These are phyloP conservation scores for Heliocybe sulcata DNA, from an alignment of 1,284 basidiomycete species.

Conservation along the genomic window DNA sequence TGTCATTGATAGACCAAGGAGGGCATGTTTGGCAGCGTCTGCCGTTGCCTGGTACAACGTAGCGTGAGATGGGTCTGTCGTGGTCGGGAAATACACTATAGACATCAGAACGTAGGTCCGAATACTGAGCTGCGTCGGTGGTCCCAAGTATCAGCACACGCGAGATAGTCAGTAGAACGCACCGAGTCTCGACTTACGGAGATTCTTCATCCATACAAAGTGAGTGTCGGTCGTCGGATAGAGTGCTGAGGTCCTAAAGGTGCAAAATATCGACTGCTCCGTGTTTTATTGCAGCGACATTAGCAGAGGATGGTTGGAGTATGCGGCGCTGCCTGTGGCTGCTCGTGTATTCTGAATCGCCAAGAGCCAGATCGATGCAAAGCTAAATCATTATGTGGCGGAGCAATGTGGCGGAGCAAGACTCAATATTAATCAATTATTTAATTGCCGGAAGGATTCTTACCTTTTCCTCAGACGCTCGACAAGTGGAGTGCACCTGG, in stretches of 20 bases:
- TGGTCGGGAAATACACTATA: background rate
- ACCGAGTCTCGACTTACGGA: background rate
- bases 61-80: background rate
- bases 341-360: background rate
- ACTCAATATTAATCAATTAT: background rate
- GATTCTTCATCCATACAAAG: slow-evolving; percentile 1
- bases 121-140: background rate
- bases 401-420: too few species aligned
- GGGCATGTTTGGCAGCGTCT: slow-evolving; percentile 3
- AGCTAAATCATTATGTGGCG: too few species aligned
- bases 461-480: background rate
- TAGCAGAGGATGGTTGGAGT: background rate
- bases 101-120: background rate
- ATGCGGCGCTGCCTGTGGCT: background rate
- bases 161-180: background rate
- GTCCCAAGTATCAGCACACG: background rate
- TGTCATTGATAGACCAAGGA: background rate
- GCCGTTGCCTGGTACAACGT: background rate
- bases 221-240: background rate
- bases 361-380: background rate
- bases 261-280: background rate
- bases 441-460: background rate
- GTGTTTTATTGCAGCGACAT: background rate
- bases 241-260: background rate
- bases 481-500: background rate